These are phyloP conservation scores for Microbotryum lychnidis-dioicae DNA, from an alignment of 1,284 basidiomycete genomes.

Conservation along the genomic window DNA sequence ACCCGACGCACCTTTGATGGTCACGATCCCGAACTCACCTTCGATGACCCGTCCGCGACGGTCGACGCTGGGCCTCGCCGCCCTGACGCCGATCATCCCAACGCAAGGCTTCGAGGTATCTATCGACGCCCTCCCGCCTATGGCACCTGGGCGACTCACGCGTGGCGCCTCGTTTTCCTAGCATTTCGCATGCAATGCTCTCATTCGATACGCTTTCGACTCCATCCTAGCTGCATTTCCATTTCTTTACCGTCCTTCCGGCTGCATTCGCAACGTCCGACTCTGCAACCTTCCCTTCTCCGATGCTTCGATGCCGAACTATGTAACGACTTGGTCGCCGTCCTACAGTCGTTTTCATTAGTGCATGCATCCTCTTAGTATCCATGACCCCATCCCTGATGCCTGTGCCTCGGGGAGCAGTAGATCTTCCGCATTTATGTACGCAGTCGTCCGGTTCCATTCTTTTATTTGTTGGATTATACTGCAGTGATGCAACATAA, in stretches of 20 bases:
- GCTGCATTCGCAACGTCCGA: not conserved
- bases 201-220: not conserved
- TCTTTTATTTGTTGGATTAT: not conserved
- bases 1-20: not conserved
- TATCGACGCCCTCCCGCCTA: not conserved
- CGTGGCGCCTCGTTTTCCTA: not conserved
- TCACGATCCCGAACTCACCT: not conserved
- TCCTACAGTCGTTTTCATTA: too few relatives aligned
- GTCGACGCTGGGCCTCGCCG: not conserved
- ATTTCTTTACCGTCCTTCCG: not conserved
- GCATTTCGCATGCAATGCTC: too few relatives aligned
- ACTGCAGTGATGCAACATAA: too few relatives aligned
- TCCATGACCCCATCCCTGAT: not conserved
- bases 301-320: too few relatives aligned
- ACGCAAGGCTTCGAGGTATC: not conserved
- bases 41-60: constrained; percentile 1
- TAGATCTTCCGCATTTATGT: not conserved
- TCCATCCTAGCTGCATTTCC: not conserved
- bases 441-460: not conserved
- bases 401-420: not conserved
- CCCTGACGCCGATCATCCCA: not conserved
- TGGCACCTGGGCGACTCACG: not conserved
- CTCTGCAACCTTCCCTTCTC: not conserved
- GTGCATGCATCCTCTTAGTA: too few relatives aligned
- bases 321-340: too few relatives aligned